Percentiles rank a stretch among this genome's conserved stretches.
phyloP scores from a whole-genome alignment of 1,284 basidiomycete species.

The Schizophyllum commune region DNA sequence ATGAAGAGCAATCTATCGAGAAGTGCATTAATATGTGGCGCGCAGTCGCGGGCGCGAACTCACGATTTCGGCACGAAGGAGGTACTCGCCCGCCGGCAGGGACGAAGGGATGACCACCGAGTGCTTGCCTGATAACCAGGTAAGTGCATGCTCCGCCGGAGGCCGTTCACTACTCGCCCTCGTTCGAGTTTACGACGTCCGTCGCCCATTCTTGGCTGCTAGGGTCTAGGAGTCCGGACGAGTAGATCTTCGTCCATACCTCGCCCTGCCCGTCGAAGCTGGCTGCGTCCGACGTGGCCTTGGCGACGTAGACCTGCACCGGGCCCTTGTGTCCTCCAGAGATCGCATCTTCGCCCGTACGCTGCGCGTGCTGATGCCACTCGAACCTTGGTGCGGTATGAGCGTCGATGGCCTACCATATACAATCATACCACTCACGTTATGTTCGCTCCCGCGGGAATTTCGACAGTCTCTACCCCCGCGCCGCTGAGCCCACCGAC shows the following conservation, averaged over 20 bases:
- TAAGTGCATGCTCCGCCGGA: neutral
- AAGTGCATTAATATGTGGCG: neutral
- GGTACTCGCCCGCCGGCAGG: conserved; percentile 41
- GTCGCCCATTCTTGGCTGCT: conserved; percentile 34
- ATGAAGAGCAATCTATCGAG: conserved; percentile 36
- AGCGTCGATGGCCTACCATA: neutral
- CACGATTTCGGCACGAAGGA: conserved; percentile 42
- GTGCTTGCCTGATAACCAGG: conserved; percentile 26
- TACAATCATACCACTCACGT: conserved; percentile 9
- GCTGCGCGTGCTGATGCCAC: conserved; percentile 40
- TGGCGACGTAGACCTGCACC: conserved; percentile 43
- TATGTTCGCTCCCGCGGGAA: conserved; percentile 27
- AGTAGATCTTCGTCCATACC: conserved; percentile 49
- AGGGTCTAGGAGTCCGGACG: conserved; percentile 35
- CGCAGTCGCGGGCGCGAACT: conserved; percentile 6
- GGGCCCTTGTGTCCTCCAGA: conserved; percentile 44
- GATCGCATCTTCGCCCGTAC: conserved; percentile 47
- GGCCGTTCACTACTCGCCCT: conserved; percentile 15
- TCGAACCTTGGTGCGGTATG: conserved; percentile 13
- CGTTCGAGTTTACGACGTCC: conserved; percentile 38
- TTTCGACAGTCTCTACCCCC: conserved; percentile 23
- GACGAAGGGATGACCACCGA: conserved; percentile 36
- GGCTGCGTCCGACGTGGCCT: conserved; percentile 37
- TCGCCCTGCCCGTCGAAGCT: conserved; percentile 38
- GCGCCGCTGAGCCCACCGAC: conserved; percentile 29